Evolutionary conservation across 2,329 filamentous ascomycete genomes (phyloP).

Genomic region (Septoria linicola): DNA sequence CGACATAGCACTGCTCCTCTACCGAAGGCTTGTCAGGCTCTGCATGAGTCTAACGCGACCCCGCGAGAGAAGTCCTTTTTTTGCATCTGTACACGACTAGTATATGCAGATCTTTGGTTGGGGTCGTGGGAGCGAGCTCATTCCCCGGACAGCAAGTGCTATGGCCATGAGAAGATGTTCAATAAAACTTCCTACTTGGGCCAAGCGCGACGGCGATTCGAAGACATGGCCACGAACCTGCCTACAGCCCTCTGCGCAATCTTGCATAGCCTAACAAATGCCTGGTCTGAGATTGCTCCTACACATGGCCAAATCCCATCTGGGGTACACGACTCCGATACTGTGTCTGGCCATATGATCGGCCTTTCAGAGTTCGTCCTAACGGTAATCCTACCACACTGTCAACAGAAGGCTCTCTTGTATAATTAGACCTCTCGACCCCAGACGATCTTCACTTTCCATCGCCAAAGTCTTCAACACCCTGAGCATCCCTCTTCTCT

Average conservation of each 20-base stretch:
- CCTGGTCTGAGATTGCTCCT: neutral
- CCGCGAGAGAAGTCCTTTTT: neutral
- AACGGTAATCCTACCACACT: neutral
- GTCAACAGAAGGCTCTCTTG: neutral
- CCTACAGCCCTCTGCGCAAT: conserved; percentile 1
- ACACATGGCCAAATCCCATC: neutral
- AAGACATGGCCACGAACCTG: neutral
- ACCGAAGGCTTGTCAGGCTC: conserved; percentile 5
- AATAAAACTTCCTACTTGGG: neutral
- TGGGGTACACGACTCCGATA: neutral
- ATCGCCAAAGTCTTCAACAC: neutral
- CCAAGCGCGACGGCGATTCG: neutral
- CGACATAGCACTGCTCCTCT: neutral
- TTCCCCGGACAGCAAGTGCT: conserved; percentile 1
- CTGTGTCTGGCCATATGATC: neutral
- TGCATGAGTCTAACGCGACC: neutral
- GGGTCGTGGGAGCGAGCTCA: neutral
- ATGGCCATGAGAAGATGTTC: neutral
- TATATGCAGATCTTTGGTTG: neutral
- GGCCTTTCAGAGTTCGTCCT: neutral
- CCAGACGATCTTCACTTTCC: neutral
- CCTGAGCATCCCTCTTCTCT: neutral
- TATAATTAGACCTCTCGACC: neutral
- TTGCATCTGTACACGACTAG: neutral
- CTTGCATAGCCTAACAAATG: conserved; percentile 3